Evolutionary conservation across 306 rosid genomes (phyloP).

Genomic region (Vigna radiata): DNA sequence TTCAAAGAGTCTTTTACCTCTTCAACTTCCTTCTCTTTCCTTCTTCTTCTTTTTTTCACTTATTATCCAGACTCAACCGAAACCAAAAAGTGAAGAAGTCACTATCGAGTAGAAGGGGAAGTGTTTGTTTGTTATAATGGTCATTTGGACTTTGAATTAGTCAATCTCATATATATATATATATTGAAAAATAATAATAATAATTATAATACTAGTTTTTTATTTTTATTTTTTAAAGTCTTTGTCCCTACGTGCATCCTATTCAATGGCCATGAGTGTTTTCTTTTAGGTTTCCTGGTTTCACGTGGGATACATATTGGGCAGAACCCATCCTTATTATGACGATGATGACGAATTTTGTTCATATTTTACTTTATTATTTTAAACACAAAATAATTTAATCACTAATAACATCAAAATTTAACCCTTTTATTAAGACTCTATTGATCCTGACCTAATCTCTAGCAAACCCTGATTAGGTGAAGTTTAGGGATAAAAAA

Average conservation of each 20-base stretch:
- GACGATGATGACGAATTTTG: too few species aligned
- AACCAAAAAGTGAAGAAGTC: too few species aligned
- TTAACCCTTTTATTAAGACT: too few species aligned
- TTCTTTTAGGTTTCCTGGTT: neutral
- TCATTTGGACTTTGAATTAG: neutral
- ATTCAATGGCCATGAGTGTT: neutral
- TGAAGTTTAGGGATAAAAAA: neutral
- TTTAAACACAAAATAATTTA: too few species aligned
- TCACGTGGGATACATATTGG: constrained; percentile 15
- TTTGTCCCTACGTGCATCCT: neutral
- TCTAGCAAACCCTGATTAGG: neutral
- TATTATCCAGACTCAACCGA: too few species aligned
- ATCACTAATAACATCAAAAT: too few species aligned
- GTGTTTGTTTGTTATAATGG: neutral
- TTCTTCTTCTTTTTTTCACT: too few species aligned
- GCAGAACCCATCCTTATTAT: neutral
- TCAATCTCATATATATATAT: neutral
- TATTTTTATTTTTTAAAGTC: neutral
- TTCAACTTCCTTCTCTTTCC: too few species aligned
- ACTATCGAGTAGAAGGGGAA: too few species aligned
- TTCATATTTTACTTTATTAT: too few species aligned
- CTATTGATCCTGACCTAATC: neutral
- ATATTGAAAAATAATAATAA: neutral
- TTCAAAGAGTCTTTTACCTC: too few species aligned
- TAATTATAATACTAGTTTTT: too few species aligned